phyloP scores from a whole-genome alignment of 2,329 filamentous ascomycete species.

The Aureobasidium melanogenum region DNA sequence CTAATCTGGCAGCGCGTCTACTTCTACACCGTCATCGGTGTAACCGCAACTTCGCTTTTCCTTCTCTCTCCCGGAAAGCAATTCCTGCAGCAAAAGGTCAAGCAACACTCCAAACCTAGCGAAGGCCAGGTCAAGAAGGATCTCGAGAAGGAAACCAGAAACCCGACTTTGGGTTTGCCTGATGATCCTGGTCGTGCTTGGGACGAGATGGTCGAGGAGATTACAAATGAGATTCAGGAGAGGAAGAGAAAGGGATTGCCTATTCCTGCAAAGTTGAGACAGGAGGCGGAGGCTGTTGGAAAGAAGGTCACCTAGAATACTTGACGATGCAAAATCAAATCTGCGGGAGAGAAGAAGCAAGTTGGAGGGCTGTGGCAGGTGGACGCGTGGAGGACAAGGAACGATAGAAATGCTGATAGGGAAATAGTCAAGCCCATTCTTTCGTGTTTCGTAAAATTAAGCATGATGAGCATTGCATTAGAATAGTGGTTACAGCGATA shows the following conservation, averaged over 20 bases:
- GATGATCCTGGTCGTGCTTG: constrained; percentile 67
- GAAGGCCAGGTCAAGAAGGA: constrained; percentile 27
- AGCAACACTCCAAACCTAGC: constrained; percentile 23
- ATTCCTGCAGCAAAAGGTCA: constrained; percentile 29
- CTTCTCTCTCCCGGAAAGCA: constrained; percentile 72
- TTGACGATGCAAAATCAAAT: background rate
- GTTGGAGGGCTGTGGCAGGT: background rate
- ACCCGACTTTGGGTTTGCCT: constrained; percentile 56
- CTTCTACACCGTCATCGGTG: constrained; percentile 72
- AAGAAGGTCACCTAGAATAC: background rate
- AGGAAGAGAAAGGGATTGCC: constrained; percentile 37
- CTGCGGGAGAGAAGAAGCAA: background rate
- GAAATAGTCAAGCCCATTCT: background rate
- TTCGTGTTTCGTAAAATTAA: background rate
- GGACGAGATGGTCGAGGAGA: constrained; percentile 67
- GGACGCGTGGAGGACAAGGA: background rate
- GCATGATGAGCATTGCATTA: background rate
- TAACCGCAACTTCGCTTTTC: constrained; percentile 56
- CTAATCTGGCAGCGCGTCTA: constrained; percentile 77
- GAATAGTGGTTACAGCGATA: background rate
- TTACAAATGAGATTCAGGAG: constrained; percentile 62
- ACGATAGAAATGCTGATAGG: background rate
- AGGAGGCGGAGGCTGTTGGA: constrained; percentile 21
- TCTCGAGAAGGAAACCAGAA: constrained; percentile 32
- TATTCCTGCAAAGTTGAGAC: constrained; percentile 43